Percentiles rank a stretch among this genome's conserved stretches.
These are phyloP conservation scores for Malania oleifera DNA, from an alignment of 164 flowering plant species.

Conservation along the genomic window DNA sequence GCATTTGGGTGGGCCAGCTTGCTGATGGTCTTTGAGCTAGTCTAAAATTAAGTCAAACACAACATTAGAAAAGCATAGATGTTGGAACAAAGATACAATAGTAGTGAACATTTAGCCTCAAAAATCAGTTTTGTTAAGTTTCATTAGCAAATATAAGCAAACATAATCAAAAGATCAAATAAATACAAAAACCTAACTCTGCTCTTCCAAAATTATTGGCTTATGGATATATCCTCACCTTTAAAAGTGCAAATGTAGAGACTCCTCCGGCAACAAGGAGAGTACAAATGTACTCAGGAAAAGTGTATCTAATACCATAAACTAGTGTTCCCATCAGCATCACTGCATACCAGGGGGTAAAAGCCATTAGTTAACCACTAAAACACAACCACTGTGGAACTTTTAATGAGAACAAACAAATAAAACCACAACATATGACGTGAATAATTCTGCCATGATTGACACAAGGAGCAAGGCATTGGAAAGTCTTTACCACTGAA, in stretches of 20 bases:
- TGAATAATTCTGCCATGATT: neutral
- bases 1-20: slow-evolving; percentile 97
- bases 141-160: neutral
- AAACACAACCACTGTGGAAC: neutral
- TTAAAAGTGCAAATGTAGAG: slow-evolving; percentile 79
- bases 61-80: neutral
- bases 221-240: slow-evolving; percentile 41
- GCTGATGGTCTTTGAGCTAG: slow-evolving; percentile 91
- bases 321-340: slow-evolving; percentile 93
- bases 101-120: neutral
- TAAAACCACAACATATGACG: neutral
- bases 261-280: slow-evolving; percentile 99
- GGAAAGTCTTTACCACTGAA: too few species aligned
- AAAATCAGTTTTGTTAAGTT: neutral
- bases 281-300: slow-evolving; percentile 86
- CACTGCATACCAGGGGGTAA: slow-evolving; percentile 46
- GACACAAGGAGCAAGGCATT: too few species aligned
- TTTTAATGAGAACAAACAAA: neutral
- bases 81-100: neutral
- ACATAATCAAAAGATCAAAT: neutral
- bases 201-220: neutral
- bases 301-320: slow-evolving; percentile 77
- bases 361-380: slow-evolving; percentile 1
- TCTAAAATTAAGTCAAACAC: slow-evolving; percentile 40
- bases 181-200: too few species aligned